Base-by-base conservation (phyloP, 352 stramenopile species). In the Aphanomyces invadans region DNA sequence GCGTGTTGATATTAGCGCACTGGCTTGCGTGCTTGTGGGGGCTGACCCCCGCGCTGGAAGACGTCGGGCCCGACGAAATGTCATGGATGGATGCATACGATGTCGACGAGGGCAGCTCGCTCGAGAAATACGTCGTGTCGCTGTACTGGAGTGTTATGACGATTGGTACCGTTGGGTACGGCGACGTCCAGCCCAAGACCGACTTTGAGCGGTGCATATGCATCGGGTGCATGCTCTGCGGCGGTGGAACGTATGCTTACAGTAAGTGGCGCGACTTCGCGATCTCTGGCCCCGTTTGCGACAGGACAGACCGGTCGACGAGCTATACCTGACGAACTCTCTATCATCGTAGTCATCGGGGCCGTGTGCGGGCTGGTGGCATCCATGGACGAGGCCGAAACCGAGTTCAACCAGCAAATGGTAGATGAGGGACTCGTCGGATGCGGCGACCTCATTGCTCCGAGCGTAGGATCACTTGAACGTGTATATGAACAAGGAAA, bases 131-230 rank as follows among this genome's bases (percentile, higher is more conserved):
- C 52, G 59, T 90, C 19, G 83, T 86, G 66, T 85, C 76, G 29
- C 57, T 93, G 9, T 93, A 90, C 65, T 93, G 85, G 85, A 72
- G 83, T 3, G 69, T 86, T 29, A 89, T 81, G 17, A 93, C 83
- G 3, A 91, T 93, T 77, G 89, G 82, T n/a, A 93, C 85, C 0
- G 76, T 87, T n/a, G 85, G 85, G 0, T 93, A 92, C 53, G 85
- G 85, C 3, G 85, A 93, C 61, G 60, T 67, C 17, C 42, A 59
- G 42, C 60, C 60, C 23, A 67, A 67, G 45, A 67, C 60, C 4
- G 60, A 67, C 49, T 67, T 60, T 59, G 60, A 67, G 49, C 60
- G 60, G 17, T 49, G 48, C 26, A 32, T 67, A 11, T 67, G 60
- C 45, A 67, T 67, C 32, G 4, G 32, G 23, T 67, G 60, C 31